phyloP scores from a whole-genome alignment of 2,329 filamentous ascomycete species.

The Penicillium vulpinum region DNA sequence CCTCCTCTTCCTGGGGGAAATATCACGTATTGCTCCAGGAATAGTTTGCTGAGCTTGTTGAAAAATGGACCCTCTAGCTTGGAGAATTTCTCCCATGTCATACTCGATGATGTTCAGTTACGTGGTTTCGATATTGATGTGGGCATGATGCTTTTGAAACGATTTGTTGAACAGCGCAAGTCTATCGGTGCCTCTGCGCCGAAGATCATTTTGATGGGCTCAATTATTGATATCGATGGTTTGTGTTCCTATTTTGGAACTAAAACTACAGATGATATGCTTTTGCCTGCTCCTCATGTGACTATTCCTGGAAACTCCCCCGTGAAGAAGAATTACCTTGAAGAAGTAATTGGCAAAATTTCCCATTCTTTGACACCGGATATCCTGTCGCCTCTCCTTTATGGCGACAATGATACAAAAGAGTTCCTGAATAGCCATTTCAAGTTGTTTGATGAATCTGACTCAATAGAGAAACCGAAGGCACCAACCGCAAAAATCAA shows the following conservation, averaged over 20 bases:
- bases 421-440: slow-evolving; percentile 13
- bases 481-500: not conserved
- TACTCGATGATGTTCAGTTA: slow-evolving; percentile 56
- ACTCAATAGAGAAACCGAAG: too few relatives aligned
- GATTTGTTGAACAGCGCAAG: slow-evolving; percentile 39
- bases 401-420: slow-evolving; percentile 9
- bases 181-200: slow-evolving; percentile 37
- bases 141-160: slow-evolving; percentile 49
- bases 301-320: slow-evolving; percentile 48
- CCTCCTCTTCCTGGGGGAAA: slow-evolving; percentile 36
- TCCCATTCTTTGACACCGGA: slow-evolving; percentile 21
- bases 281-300: slow-evolving; percentile 42
- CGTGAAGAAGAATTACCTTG: slow-evolving; percentile 46
- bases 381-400: slow-evolving; percentile 14
- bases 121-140: slow-evolving; percentile 49
- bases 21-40: slow-evolving; percentile 54
- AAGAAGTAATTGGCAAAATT: slow-evolving; percentile 40
- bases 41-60: slow-evolving; percentile 50
- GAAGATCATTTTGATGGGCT: slow-evolving; percentile 53
- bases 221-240: slow-evolving; percentile 48
- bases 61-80: slow-evolving; percentile 41
- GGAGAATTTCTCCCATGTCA: slow-evolving; percentile 47
- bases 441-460: not conserved
- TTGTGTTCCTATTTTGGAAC: slow-evolving; percentile 49
- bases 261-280: slow-evolving; percentile 28